Conservation (phyloP, 2,329 filamentous ascomycete genomes). For the Zarea fungicola region DNA sequence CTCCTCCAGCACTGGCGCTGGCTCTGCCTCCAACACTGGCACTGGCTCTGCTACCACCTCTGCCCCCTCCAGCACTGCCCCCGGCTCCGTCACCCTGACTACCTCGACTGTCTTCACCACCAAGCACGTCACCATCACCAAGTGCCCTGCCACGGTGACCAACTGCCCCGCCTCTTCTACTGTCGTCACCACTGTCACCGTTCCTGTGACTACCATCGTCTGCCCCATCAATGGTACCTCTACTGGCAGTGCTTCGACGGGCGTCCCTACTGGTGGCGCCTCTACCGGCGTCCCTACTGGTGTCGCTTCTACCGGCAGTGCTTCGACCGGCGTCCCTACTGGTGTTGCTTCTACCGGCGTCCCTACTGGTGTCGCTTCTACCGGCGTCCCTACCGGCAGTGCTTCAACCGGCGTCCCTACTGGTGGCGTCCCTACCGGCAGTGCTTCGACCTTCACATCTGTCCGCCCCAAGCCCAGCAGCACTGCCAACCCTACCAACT, state of each 20-base stretch:
- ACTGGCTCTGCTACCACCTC: background rate
- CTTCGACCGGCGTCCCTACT: background rate
- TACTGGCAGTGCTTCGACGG: background rate
- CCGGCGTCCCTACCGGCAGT: background rate
- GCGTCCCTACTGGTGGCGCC: background rate
- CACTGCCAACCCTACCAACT: background rate
- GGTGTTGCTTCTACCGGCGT: background rate
- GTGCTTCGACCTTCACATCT: background rate
- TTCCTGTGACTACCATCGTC: conserved; percentile 9
- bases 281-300: background rate
- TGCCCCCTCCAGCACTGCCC: background rate
- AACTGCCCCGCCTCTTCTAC: conserved; percentile 13
- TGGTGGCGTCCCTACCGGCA: background rate
- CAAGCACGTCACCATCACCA: conserved; percentile 8
- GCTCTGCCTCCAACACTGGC: background rate
- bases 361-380: background rate
- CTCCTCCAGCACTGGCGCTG: background rate
- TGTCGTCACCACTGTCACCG: background rate
- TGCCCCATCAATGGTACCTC: too few species aligned
- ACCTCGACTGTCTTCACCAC: conserved; percentile 10
- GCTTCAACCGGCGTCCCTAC: background rate
- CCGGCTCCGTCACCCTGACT: background rate
- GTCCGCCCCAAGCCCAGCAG: background rate
- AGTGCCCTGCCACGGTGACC: conserved; percentile 3
- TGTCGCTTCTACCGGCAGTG: background rate